A percentile compares a stretch with the other conserved stretches of the same genome.
Evolutionary conservation across 768 basidiomycete genomes (phyloP).

Genomic region (Lactifluus subvellereus): DNA sequence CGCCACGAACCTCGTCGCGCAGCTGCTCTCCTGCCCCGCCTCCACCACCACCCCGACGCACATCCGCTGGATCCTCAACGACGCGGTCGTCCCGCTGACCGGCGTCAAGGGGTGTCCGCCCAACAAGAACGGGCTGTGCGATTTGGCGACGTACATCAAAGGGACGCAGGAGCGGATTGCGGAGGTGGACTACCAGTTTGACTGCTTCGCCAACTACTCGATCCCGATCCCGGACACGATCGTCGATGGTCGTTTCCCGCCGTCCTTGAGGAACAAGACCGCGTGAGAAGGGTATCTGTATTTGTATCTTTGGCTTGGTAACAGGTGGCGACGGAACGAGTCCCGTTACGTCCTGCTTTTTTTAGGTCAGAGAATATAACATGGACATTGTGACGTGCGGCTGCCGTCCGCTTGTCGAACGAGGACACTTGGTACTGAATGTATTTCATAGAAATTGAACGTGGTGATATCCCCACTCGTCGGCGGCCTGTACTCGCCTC

Average conservation of each 20-base stretch:
- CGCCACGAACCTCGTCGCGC: slow-evolving; percentile 43
- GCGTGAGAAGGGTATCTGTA: neutral
- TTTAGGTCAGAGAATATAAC: no score
- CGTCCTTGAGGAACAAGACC: slow-evolving; percentile 1
- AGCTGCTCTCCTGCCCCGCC: slow-evolving; percentile 39
- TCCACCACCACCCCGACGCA: slow-evolving; percentile 26
- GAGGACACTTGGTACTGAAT: neutral
- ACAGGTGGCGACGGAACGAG: no score
- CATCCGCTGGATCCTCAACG: slow-evolving; percentile 45
- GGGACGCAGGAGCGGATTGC: slow-evolving; percentile 36
- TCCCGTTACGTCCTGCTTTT: no score
- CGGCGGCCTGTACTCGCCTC: no score
- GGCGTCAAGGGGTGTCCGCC: slow-evolving; percentile 38
- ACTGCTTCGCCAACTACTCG: slow-evolving; percentile 44
- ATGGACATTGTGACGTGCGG: no score
- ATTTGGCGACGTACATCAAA: slow-evolving; percentile 35
- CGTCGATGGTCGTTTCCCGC: slow-evolving; percentile 31
- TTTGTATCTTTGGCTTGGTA: no score
- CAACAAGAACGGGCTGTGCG: slow-evolving; percentile 40
- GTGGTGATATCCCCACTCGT: no score
- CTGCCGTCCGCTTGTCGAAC: no score
- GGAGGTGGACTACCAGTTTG: slow-evolving; percentile 38
- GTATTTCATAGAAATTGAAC: no score
- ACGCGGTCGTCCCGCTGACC: slow-evolving; percentile 43
- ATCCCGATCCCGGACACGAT: slow-evolving; percentile 38